Evolutionary conservation across 192 early-diverging fungal species (phyloP).

Genomic region (Chytriomyces sp.): DNA sequence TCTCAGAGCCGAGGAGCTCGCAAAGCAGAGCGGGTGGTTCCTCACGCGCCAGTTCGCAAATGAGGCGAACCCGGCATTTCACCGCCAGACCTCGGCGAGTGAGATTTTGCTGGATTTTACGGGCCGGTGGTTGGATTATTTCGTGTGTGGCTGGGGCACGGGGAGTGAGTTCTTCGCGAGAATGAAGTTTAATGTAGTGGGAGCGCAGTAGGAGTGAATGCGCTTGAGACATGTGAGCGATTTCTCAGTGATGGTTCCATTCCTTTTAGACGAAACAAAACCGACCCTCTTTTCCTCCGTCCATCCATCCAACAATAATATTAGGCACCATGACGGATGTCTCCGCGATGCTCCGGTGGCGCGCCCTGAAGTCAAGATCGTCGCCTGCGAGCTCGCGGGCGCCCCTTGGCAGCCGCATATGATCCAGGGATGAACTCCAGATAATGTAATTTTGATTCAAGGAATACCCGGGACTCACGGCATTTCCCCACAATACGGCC

Average conservation of each 20-base stretch:
- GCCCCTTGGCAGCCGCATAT: constrained; percentile 21
- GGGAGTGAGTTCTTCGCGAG: no score
- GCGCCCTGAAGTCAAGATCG: constrained; percentile 29
- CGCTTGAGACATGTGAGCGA: no score
- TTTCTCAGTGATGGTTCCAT: no score
- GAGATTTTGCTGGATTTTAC: constrained; percentile 43
- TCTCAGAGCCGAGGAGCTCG: constrained; percentile 41
- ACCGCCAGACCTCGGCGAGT: constrained; percentile 41
- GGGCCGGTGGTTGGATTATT: constrained; percentile 33
- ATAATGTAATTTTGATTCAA: no score
- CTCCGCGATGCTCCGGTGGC: constrained; percentile 14
- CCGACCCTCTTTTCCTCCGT: no score
- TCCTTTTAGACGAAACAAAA: no score
- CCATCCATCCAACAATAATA: no score
- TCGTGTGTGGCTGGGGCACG: constrained; percentile 43
- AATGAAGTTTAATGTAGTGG: no score
- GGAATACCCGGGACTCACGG: no score
- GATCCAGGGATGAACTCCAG: constrained; percentile 42
- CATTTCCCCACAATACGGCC: no score
- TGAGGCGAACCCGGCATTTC: constrained; percentile 43
- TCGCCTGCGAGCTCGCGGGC: constrained; percentile 32
- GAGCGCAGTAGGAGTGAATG: no score
- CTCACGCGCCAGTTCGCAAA: constrained; percentile 41
- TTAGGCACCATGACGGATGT: constrained; percentile 33
- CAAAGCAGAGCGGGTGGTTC: constrained; percentile 36